Evolutionary conservation across 768 basidiomycete genomes (phyloP), one percentile per base, ranked within the genome.

Genomic region (Chiua virens): DNA sequence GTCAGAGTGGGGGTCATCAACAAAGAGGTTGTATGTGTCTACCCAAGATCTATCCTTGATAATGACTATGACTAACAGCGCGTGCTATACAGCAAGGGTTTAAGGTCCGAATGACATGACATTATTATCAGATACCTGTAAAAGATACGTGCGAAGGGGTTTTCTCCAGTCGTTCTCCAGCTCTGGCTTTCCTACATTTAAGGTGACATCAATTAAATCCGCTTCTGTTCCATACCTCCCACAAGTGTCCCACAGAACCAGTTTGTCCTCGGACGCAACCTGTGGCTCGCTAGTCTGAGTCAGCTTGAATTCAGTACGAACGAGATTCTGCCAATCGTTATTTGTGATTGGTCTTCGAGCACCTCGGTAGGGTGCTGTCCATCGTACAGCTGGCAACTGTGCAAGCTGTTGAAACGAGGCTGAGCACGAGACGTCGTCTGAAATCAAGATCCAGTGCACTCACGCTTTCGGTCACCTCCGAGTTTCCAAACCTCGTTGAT

Each of bases 401-500:
- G 23, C 60, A 65, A 45, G 49, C 64, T 64, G 22, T 22, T n/a
- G n/a, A 23, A 38, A 17, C 37, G 27, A 25, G 8, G 20, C 1
- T 3, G 20, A 8, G 34, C 21, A 37, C 21, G 22, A 8, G n/a
- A 8, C 25, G 3, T 6, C 17, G 17, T 17, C 34, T 18, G 18
- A 35, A 10, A 32, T 30, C 22, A 4, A 32, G 11, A 28, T 22
- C 17, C 17, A 17, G 17, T 34, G 6, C 34, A 34, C 34, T 17
- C 34, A 34, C 34, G 48, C 63, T 43, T 45, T 65, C 63, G 35
- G n/a, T 55, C 10, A n/a, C 49, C 62, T 4, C 52, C 58, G 7
- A 62, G n/a, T n/a, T n/a, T n/a, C n/a, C n/a, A 63, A 5, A 63
- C 37, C 53, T 65, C 59, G 35, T 63, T 56, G 25, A 65, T 41